Base-by-base conservation (phyloP, 2,329 filamentous ascomycete genomes). In the Aspergillus fijiensis region DNA sequence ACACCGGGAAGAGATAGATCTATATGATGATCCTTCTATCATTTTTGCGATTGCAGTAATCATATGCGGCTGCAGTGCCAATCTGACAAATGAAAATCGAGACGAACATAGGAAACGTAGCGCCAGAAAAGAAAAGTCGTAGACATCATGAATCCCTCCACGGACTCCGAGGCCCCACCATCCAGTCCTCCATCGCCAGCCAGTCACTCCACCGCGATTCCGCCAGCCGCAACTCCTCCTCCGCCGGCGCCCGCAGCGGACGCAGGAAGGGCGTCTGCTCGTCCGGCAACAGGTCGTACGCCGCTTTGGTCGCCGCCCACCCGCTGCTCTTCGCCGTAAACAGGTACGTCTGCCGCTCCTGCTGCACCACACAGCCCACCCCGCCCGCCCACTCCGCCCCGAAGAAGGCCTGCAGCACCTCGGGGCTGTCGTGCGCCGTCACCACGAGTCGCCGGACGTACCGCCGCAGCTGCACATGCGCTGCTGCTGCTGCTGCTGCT, bases 121-220 rank as follows among this genome's bases (percentile, higher is more conserved):
- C 14, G 33, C 33, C 33, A 35, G 3, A 35, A 35, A 19, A 19
- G 5, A 5, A 45, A 16, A 45, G 9, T 45, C 39, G 39, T 45
- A 45, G 16, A 45, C 47, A 70, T 31, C 49, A 51, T 60, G 60
- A 57, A 58, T 11, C 51, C 54, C 60, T 72, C 70, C 71, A 77
- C 52, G 74, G 74, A 70, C 72, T 75, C 19, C 91, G 81, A 1
- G 91, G 88, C 5, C 93, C 93, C 19, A 97, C 81, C 92, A 96
- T 96, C 94, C 94, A 98, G 76, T 97, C 94, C 76, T 96, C 92
- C 91, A 97, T 96, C 7, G 91, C 91, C 42, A 97, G 78, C 94
- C 94, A 98, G 71, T 94, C 88, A 73, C 92, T 96, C 95, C 95
- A 99, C 60, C 84, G 87, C 57, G 85, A 84, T 76, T 98, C 94